Evolutionary conservation across 768 basidiomycete genomes (phyloP), one percentile per base, ranked within the genome.

Genomic region (Lentinula edodes): DNA sequence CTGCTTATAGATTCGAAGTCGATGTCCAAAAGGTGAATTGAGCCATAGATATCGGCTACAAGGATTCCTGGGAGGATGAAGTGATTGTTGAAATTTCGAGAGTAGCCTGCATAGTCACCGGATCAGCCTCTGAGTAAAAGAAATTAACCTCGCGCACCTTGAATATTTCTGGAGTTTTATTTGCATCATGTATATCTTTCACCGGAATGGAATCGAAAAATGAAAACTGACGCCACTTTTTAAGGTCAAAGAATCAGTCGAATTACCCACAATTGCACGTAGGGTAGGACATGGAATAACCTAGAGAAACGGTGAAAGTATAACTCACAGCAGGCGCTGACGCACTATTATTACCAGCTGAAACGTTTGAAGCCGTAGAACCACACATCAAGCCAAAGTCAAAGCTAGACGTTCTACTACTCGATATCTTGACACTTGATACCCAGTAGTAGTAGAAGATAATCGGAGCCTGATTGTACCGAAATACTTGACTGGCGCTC

Each of bases 1-100:
- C 88, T 88, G 39, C 78, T 78, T 8, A 78, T 70, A 0, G 86
- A 79, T 67, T 90, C 88, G 68, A 94, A 93, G 34, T 89, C 83
- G 38, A 83, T 78, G 71, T 88, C 86, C 36, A 95, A 80, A 9
- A 90, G 73, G 70, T 93, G 91, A 8, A 95, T 75, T 63, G 85
- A 88, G 10, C 93, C 93, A 71, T 94, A 89, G 32, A 92, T 87
- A 71, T 95, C 93, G 13, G 93, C 93, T 35, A 92, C 84, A 10
- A 94, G 75, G 0, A 90, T 73, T 5, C 91, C 90, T 55, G 76
- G 15, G 84, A 83, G 0, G 90, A 88, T 0, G 83, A 78, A 0
- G 82, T 71, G 34, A 90, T 77, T 0, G 84, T 81, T 0, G 93
- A 90, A 55, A 95, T 87, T 77, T 93, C 92, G 54, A 82, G 75